These are phyloP conservation scores for Pythium insidiosum DNA, from an alignment of 352 stramenopile genomes.

Conservation along the genomic window DNA sequence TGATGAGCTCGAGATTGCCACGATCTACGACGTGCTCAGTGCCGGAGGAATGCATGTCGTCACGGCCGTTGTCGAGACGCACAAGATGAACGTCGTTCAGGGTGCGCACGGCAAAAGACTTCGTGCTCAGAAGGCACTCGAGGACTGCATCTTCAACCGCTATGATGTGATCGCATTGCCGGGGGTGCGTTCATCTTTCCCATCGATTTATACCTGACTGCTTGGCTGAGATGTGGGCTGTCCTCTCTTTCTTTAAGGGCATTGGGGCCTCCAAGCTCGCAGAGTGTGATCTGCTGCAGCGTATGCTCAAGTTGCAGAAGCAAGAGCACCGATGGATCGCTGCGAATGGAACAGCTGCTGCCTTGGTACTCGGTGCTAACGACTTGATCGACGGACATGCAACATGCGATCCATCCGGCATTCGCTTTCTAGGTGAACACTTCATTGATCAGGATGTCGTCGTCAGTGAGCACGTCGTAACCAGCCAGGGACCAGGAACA, in stretches of 20 bases:
- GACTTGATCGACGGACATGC: constrained; percentile 33
- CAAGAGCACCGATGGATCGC: constrained; percentile 40
- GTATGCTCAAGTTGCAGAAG: constrained; percentile 56
- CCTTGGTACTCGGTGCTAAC: constrained; percentile 33
- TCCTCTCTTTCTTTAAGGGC: constrained; percentile 18
- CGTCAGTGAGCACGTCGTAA: constrained; percentile 48
- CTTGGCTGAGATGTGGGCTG: background rate
- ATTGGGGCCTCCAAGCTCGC: constrained; percentile 28
- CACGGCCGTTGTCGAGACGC: constrained; percentile 36
- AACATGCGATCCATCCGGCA: constrained; percentile 36
- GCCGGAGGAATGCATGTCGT: constrained; percentile 51
- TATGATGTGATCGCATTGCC: constrained; percentile 71
- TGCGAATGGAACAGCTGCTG: constrained; percentile 36
- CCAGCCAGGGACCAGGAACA: constrained; percentile 42
- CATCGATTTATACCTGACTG: no score
- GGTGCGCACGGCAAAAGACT: constrained; percentile 54
- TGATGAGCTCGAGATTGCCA: constrained; percentile 60
- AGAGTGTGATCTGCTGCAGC: constrained; percentile 49
- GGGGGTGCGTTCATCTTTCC: constrained; percentile 23
- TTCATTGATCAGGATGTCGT: constrained; percentile 50
- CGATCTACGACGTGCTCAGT: constrained; percentile 50
- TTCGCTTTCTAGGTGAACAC: constrained; percentile 29
- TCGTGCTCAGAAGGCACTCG: constrained; percentile 50
- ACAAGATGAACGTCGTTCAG: constrained; percentile 56
- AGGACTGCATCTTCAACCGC: constrained; percentile 48